Percentiles rank a stretch among this genome's conserved stretches.
Conservation (phyloP, 1,139 yeast species). For the Nakaseomyces nivariensis region DNA sequence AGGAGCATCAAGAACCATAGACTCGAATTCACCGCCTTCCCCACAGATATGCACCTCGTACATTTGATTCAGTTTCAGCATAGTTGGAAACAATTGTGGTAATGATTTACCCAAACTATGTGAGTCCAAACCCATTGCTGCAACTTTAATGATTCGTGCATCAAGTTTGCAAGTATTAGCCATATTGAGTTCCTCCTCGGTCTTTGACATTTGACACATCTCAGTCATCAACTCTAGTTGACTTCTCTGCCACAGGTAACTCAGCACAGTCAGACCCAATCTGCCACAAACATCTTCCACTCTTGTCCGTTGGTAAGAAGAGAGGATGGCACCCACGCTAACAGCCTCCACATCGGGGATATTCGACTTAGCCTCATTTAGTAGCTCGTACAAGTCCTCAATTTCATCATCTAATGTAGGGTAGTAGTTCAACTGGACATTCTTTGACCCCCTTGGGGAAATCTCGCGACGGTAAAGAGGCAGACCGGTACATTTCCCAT, state of each 20-base stretch:
- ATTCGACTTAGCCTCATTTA: constrained; percentile 36
- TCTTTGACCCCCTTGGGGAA: constrained; percentile 45
- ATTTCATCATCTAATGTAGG: constrained; percentile 69
- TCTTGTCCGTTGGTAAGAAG: constrained; percentile 85
- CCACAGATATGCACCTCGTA: constrained; percentile 93
- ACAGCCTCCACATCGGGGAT: constrained; percentile 80
- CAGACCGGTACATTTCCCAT: constrained; percentile 60
- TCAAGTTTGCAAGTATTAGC: constrained; percentile 45
- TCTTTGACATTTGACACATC: constrained; percentile 44
- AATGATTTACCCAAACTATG: constrained; percentile 61
- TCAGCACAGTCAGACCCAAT: constrained; percentile 54
- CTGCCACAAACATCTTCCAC: constrained; percentile 85
- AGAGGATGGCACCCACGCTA: constrained; percentile 89
- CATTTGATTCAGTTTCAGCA: constrained; percentile 47
- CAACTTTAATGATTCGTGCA: constrained; percentile 84
- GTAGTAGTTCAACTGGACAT: constrained; percentile 59
- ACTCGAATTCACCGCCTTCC: constrained; percentile 97
- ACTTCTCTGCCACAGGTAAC: constrained; percentile 84
- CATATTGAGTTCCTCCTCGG: constrained; percentile 5
- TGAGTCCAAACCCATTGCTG: constrained; percentile 71
- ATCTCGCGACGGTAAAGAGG: constrained; percentile 74
- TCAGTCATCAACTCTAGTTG: constrained; percentile 73
- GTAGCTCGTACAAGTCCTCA: constrained; percentile 57
- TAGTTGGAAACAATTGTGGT: constrained; percentile 48
- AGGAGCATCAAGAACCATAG: constrained; percentile 83